Conservation (phyloP, 306 rosid species). For the Abrus precatorius region DNA sequence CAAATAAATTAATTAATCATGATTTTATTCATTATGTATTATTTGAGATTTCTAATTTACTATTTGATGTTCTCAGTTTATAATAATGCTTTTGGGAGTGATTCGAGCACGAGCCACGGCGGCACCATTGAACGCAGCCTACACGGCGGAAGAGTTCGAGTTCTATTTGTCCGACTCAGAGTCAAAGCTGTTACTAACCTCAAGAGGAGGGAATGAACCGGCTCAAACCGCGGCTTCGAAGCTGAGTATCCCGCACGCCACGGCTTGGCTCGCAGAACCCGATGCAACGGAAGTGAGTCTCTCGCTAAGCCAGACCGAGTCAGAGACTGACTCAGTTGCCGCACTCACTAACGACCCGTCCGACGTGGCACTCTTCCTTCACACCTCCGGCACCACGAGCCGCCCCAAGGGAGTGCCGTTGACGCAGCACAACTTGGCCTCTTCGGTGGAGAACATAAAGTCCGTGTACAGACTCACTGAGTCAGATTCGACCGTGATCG, state of each 20-base stretch:
- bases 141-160: slow-evolving; percentile 26
- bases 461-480: slow-evolving; percentile 25
- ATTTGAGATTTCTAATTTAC: background rate
- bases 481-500: slow-evolving; percentile 34
- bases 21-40: background rate
- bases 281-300: slow-evolving; percentile 1
- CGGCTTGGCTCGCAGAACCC: background rate
- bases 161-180: slow-evolving; percentile 28
- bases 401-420: slow-evolving; percentile 35
- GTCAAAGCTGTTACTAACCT: background rate
- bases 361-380: slow-evolving; percentile 30
- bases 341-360: background rate
- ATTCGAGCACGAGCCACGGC: slow-evolving; percentile 35
- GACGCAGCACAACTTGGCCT: slow-evolving; percentile 30
- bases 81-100: background rate
- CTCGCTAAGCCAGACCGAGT: slow-evolving; percentile 2
- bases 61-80: background rate
- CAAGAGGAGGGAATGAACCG: slow-evolving; percentile 2
- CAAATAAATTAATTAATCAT: too few relatives aligned
- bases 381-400: slow-evolving; percentile 37
- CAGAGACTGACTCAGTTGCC: background rate
- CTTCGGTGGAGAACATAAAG: slow-evolving; percentile 32
- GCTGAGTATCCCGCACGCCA: background rate
- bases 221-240: slow-evolving; percentile 35
- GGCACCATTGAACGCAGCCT: slow-evolving; percentile 33